A percentile compares a stretch with the other conserved stretches of the same genome.
Conservation (phyloP, 805 yeast genomes). For the Ogataea thermomethanolica region DNA sequence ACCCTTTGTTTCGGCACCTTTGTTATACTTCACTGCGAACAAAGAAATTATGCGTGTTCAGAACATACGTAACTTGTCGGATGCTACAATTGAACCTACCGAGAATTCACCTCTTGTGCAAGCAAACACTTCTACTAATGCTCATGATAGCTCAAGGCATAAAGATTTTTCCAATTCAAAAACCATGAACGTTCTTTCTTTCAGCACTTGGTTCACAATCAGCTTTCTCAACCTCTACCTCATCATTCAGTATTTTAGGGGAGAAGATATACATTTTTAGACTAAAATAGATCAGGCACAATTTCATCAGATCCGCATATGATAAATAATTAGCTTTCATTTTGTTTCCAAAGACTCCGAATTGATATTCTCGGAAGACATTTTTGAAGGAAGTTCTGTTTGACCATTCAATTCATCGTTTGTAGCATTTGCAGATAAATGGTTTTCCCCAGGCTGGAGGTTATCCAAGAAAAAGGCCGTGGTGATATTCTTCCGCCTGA, state of each 20-base stretch:
- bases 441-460: constrained; percentile 23
- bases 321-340: too few species aligned
- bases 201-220: constrained; percentile 67
- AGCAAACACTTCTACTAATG: constrained; percentile 17
- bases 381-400: neutral
- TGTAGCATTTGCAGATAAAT: neutral
- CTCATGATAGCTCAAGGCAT: constrained; percentile 24
- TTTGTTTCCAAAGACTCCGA: too few species aligned
- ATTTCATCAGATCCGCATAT: neutral
- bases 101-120: constrained; percentile 5
- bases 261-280: constrained; percentile 35
- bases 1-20: constrained; percentile 82
- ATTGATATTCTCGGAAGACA: neutral
- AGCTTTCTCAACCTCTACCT: constrained; percentile 65
- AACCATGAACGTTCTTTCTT: constrained; percentile 49
- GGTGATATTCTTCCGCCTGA: constrained; percentile 60
- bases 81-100: neutral
- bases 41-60: constrained; percentile 65
- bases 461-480: constrained; percentile 53
- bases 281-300: neutral
- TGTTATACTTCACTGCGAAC: constrained; percentile 74
- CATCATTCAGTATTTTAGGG: constrained; percentile 30
- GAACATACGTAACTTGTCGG: constrained; percentile 19
- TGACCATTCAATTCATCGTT: neutral
- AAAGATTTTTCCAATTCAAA: constrained; percentile 62